Evolutionary conservation across 2,329 filamentous ascomycete species (phyloP), one percentile per base, ranked within the genome.

Genomic region (Seiridium unicorne): DNA sequence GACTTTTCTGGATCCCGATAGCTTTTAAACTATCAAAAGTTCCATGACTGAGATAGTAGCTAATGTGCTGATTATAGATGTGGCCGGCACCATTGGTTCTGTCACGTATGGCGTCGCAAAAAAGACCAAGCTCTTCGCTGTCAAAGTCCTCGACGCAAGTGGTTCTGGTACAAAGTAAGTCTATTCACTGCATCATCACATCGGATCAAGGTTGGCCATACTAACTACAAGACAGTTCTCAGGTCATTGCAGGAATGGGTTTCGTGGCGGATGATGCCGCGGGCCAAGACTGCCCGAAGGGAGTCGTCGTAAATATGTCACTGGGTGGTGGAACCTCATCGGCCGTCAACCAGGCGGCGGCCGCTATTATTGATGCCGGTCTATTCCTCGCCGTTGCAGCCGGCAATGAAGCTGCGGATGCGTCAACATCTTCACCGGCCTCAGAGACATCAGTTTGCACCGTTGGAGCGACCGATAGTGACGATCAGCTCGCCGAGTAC

Each of bases 241-340:
- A 67, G 47, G 69, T 72, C 53, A 64, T 72, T n/a, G 66, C 69
- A n/a, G 69, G 69, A 47, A 71, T 71, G 68, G 69, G 70, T 65
- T 79, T 72, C 71, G 80, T 80, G 34, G 76, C 75, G 49, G 73
- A 76, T 63, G 76, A 83, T 70, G 79, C 79, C 61, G 66, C 73
- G 48, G 73, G 70, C 51, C 75, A 76, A 13, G 71, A 71, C 48
- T 79, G 79, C 31, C 68, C 71, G 46, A 67, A 60, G 32, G 75
- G 75, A n/a, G 80, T 82, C 32, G 74, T 80, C 5, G 72, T 75
- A 59, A 82, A 80, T 70, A 69, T 83, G 69, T 79, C 77, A 18
- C 74, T 83, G 3, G 79, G 79, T 4, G 49, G 75, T 0, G 61
- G 64, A 8, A 61, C 68, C 18, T 71, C 70, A 3, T 62, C 68